Base-by-base conservation (phyloP, 371 early-diverging fungal species). In the Choanephora cucurbitarum region DNA sequence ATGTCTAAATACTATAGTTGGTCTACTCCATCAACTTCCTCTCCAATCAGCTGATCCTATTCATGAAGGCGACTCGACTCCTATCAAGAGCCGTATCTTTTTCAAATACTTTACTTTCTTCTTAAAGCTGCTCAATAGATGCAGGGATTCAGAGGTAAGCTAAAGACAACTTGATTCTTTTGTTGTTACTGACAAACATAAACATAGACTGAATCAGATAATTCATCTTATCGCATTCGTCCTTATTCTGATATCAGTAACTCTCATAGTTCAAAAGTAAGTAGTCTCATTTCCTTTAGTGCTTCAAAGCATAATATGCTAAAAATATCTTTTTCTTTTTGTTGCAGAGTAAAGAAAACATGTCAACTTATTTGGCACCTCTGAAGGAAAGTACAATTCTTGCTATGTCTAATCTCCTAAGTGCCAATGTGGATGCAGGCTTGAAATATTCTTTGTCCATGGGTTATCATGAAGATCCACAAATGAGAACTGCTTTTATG, bases 391-490 rank as follows among this genome's bases (percentile, higher is more conserved):
- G 87, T 52, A 88, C 95, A 1, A 93, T 95, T 67, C 76, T 91
- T 43, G 92, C 93, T 7, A 77, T 96, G 63, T 92, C 94, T 31
- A 91, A 94, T 64, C 81, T 96, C 56, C 72, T 96, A 18, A 87
- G 91, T 14, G 90, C 93, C 9, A 96, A 96, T 72, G 86, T 96
- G 37, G 95, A 95, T 63, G 85, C 91, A 49, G 96, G 94, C 19
- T 77, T 96, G 52, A 89, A 91, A 63, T 91, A 89, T 67, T 93
- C 94, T 33, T 73, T 96, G 21, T 86, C 93, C 0, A 91, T 93
- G 85, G 92, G 93, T 19, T 96, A 96, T 58, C 91, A 96, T 60
- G 95, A 94, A 64, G 95, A 96, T 69, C 77, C 85, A 15, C 84
- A 88, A 49, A 92, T 90, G 43, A 81, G 95, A 18, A 88, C 92